Base-by-base conservation (phyloP, 2,329 filamentous ascomycete genomes). In the Aciculosporium take region DNA sequence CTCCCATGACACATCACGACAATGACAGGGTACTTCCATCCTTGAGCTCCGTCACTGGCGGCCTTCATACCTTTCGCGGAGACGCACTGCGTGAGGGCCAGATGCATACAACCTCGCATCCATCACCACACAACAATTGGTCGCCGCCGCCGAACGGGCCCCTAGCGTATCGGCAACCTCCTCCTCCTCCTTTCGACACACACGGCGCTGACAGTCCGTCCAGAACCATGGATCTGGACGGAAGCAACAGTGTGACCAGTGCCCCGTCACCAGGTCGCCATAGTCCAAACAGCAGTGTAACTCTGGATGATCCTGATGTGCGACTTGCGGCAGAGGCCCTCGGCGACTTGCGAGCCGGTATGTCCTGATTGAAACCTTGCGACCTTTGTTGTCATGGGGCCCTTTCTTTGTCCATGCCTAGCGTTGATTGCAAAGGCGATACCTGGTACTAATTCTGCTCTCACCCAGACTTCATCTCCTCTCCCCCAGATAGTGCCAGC, bases 301-400 rank as follows among this genome's bases (percentile, higher is more conserved):
- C 64, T 45, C 57, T 81, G 23, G 78, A 81, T 51, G 77, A 81
- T 48, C 76, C 77, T 3, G 76, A 81, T 51, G 78, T 82, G 28
- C 69, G 76, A 32, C 66, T 81, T 50, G 83, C 83, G 20, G 83
- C 83, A 24, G 81, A 87, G 59, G 83, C 83, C 7, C 64, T 88
- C 12, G 81, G 82, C 37, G 80, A 84, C 50, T 67, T 88, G 45
- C 72, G 79, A 61, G 41, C 41, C 9, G 81, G 82, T 86, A 65
- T 55, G 71, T 34, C n/a, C n/a, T 33, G 24, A 4, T 34, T 27
- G 30, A 15, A 4, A 10, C 5, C n/a, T n/a, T n/a, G n/a, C n/a
- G n/a, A n/a, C n/a, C n/a, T n/a, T n/a, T n/a, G n/a, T n/a, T n/a
- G n/a, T n/a, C n/a, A n/a, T n/a, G n/a, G n/a, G n/a, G n/a, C 5